Percentiles rank a stretch among this genome's conserved stretches.
Conservation (phyloP, 176 grass and related monocot genomes). For the Ampelocalamus luodianensis region DNA sequence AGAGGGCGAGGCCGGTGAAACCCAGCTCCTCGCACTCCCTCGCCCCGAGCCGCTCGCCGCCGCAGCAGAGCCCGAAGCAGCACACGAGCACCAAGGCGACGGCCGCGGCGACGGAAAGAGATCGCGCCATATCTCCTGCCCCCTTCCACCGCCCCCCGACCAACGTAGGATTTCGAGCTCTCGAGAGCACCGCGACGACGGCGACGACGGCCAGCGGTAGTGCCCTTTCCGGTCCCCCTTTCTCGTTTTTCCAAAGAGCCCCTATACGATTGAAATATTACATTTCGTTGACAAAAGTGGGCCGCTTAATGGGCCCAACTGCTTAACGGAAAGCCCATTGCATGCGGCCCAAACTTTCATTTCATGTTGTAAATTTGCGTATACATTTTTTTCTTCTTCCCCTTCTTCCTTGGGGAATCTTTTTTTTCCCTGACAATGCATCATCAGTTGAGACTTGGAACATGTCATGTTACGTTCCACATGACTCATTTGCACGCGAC, state of each 20-base stretch:
- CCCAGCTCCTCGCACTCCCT: slow-evolving; percentile 91
- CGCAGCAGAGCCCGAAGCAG: slow-evolving; percentile 34
- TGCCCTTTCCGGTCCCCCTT: background rate
- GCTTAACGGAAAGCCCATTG: background rate
- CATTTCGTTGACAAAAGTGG: background rate
- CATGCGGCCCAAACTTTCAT: background rate
- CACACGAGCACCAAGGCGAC: slow-evolving; percentile 32
- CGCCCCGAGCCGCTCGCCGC: slow-evolving; percentile 55
- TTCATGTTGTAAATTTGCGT: too few species aligned
- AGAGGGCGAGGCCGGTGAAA: slow-evolving; percentile 96
- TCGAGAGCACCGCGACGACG: slow-evolving; percentile 14
- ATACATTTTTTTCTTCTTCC: too few species aligned
- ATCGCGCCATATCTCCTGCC: slow-evolving; percentile 37
- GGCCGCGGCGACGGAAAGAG: background rate
- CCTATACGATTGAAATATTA: background rate
- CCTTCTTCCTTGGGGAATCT: too few species aligned
- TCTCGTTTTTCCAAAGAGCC: background rate
- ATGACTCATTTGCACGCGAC: background rate
- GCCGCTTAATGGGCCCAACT: background rate
- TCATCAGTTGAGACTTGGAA: too few species aligned
- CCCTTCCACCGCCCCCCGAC: background rate
- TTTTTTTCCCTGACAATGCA: too few species aligned
- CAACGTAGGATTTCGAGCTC: background rate
- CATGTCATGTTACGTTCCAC: background rate
- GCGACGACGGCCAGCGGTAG: slow-evolving; percentile 2